phyloP scores from a whole-genome alignment of 2,329 filamentous ascomycete genomes.

The Fusarium sp. region DNA sequence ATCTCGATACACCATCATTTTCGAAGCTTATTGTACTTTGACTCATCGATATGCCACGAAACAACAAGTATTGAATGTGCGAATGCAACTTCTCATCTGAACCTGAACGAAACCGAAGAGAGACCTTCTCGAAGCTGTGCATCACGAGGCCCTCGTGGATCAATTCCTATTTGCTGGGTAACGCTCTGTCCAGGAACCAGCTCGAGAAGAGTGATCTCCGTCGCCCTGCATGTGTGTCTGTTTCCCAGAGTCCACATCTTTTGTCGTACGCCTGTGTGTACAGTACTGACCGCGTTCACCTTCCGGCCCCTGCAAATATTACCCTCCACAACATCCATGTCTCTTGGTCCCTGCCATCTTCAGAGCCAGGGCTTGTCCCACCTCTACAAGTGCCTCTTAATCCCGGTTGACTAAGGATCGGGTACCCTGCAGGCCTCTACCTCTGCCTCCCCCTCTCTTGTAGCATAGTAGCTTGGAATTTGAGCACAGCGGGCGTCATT shows the following conservation, averaged over 20 bases:
- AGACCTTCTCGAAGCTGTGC: constrained; percentile 6
- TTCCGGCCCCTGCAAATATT: neutral
- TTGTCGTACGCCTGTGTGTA: neutral
- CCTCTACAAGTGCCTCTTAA: neutral
- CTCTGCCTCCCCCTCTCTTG: neutral
- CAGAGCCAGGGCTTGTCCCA: neutral
- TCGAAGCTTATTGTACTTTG: neutral
- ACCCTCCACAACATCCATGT: neutral
- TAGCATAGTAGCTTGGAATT: neutral
- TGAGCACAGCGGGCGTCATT: neutral
- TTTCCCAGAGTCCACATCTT: neutral
- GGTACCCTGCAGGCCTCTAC: neutral
- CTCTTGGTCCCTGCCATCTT: neutral
- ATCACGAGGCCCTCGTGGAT: neutral
- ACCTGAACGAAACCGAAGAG: neutral
- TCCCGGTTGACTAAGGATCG: neutral
- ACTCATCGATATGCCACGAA: neutral
- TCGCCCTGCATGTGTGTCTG: neutral
- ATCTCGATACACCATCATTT: constrained; percentile 5
- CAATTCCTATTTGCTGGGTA: neutral
- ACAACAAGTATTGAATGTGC: neutral
- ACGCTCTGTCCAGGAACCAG: neutral
- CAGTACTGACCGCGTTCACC: neutral
- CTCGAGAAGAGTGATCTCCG: too few relatives aligned
- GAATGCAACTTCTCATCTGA: neutral